Evolutionary conservation across 176 grass and related monocot genomes (phyloP).

Genomic region (Tuctoria greenei): DNA sequence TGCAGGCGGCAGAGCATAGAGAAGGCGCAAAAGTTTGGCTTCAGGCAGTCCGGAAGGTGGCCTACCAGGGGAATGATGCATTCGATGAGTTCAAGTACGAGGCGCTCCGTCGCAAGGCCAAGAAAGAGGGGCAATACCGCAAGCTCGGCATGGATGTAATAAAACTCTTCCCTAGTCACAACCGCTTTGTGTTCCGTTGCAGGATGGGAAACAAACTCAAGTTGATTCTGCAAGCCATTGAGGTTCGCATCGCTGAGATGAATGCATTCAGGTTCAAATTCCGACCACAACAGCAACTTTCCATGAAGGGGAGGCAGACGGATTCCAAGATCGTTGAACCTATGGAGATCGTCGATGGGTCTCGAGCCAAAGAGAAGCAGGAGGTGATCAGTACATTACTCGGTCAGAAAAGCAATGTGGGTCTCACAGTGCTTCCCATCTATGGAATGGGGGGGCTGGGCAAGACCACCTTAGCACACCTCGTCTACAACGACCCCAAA

Average conservation of each 20-base stretch:
- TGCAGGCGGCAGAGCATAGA: background rate
- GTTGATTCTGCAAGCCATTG: too few relatives aligned
- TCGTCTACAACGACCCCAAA: conserved; percentile 34
- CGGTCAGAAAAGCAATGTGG: background rate
- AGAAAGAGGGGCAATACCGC: conserved; percentile 7
- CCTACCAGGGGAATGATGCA: conserved; percentile 43
- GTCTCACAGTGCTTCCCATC: conserved; percentile 22
- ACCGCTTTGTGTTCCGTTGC: too few relatives aligned
- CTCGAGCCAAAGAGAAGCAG: conserved; percentile 28
- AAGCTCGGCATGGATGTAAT: background rate
- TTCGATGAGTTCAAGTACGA: conserved; percentile 47
- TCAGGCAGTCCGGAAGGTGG: too few relatives aligned
- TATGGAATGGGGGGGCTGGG: conserved; percentile 44
- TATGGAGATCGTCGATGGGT: background rate
- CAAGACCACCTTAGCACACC: conserved; percentile 37
- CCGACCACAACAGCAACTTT: background rate
- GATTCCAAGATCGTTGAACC: conserved; percentile 21
- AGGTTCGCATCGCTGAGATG: too few relatives aligned
- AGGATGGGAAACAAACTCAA: too few relatives aligned
- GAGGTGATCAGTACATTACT: conserved; percentile 2
- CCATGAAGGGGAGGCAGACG: background rate
- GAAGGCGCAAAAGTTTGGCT: conserved; percentile 2
- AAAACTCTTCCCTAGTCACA: too few relatives aligned
- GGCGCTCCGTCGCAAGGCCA: conserved; percentile 17
- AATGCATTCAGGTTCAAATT: too few relatives aligned